These are phyloP conservation scores for Moricandia moricandioides DNA, from an alignment of 345 rosid species.

Conservation along the genomic window DNA sequence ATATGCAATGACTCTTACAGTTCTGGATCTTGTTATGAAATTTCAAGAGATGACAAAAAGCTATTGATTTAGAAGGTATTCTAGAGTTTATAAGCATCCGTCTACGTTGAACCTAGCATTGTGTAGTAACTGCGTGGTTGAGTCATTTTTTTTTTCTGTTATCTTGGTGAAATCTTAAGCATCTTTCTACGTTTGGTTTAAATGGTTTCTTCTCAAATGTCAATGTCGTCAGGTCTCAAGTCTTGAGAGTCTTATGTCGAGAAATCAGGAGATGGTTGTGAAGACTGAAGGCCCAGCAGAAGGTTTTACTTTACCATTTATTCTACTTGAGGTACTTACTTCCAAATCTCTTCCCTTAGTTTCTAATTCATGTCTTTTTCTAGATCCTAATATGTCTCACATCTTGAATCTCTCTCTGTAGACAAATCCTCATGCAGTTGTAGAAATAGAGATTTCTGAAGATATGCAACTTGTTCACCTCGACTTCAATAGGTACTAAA, in stretches of 20 bases:
- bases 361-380: neutral
- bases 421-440: conserved; percentile 51
- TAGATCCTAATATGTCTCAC: neutral
- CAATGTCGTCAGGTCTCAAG: conserved; percentile 32
- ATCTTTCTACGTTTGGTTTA: neutral
- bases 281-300: conserved; percentile 35
- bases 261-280: conserved; percentile 39
- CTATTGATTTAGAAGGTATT: neutral
- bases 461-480: conserved; percentile 53
- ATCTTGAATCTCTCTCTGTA: neutral
- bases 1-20: too few relatives aligned
- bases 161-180: neutral
- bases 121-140: neutral
- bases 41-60: conserved; percentile 3
- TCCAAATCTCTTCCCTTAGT: neutral
- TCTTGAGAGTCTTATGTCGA: conserved; percentile 37
- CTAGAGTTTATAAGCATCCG: neutral
- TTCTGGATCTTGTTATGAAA: conserved; percentile 19
- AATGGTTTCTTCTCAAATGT: neutral
- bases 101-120: neutral
- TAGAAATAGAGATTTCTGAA: conserved; percentile 55
- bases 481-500: conserved; percentile 48
- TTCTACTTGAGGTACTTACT: conserved; percentile 48
- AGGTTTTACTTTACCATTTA: conserved; percentile 45
- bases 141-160: conserved; percentile 9